Conservation (phyloP, 768 basidiomycete genomes). For the Lyophyllum decastes region DNA sequence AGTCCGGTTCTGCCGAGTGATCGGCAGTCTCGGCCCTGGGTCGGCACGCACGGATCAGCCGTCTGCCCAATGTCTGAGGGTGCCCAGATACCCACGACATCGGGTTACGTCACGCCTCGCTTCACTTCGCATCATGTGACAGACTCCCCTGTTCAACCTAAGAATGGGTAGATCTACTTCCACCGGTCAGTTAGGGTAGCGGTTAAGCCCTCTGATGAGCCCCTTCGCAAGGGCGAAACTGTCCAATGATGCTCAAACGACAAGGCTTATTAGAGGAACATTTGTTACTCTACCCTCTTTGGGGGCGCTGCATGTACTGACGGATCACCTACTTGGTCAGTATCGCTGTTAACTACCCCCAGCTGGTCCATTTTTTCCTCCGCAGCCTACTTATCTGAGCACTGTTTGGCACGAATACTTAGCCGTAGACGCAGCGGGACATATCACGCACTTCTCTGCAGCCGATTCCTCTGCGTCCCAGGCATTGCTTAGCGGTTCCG, state of each 20-base stretch:
- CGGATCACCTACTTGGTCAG: constrained; percentile 57
- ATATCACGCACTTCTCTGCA: constrained; percentile 52
- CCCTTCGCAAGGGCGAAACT: too few relatives aligned
- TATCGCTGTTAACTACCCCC: neutral
- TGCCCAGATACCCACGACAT: too few relatives aligned
- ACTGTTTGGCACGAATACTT: neutral
- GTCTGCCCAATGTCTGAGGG: too few relatives aligned
- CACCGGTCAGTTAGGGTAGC: too few relatives aligned
- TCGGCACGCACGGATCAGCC: too few relatives aligned
- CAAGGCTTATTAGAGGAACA: constrained; percentile 46
- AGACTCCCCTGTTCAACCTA: too few relatives aligned
- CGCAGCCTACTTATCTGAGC: neutral
- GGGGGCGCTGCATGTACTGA: constrained; percentile 54
- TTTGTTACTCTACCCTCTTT: constrained; percentile 59
- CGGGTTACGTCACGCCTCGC: too few relatives aligned
- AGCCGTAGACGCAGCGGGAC: constrained; percentile 39
- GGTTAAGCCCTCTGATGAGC: too few relatives aligned
- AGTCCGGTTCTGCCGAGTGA: too few relatives aligned
- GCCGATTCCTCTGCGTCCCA: constrained; percentile 35
- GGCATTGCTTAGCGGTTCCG: constrained; percentile 25
- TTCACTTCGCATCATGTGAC: too few relatives aligned
- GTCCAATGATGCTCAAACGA: neutral
- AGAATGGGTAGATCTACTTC: too few relatives aligned
- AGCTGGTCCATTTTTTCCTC: neutral
- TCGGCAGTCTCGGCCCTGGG: too few relatives aligned